These are phyloP conservation scores for Grifola frondosa DNA, from an alignment of 1,284 basidiomycete genomes.

Conservation along the genomic window DNA sequence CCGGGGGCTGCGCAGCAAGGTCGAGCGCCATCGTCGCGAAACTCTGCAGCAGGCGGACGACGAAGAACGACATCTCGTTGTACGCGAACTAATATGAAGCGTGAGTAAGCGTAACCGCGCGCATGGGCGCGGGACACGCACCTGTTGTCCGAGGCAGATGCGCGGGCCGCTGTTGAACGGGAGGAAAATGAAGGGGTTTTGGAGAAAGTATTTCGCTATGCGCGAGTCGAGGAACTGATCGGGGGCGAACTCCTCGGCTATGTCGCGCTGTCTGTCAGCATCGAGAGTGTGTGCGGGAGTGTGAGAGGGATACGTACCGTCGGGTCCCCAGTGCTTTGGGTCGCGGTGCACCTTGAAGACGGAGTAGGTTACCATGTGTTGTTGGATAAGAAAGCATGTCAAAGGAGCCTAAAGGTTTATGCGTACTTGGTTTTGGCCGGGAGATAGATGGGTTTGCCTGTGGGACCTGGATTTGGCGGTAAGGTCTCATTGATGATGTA, in stretches of 20 bases:
- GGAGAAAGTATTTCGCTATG: slow-evolving; percentile 46
- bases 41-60: slow-evolving; percentile 3
- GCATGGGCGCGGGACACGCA: too few relatives aligned
- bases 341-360: slow-evolving; percentile 31
- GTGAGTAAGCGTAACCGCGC: too few relatives aligned
- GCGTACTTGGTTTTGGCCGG: slow-evolving; percentile 20
- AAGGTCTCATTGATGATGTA: slow-evolving; percentile 20
- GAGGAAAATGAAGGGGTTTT: slow-evolving; percentile 60
- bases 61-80: slow-evolving; percentile 4
- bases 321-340: slow-evolving; percentile 32
- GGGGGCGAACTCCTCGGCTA: slow-evolving; percentile 55
- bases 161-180: slow-evolving; percentile 61
- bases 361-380: slow-evolving; percentile 21
- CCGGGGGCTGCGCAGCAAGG: slow-evolving; percentile 18
- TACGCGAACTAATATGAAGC: too few relatives aligned
- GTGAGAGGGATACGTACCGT: slow-evolving; percentile 13
- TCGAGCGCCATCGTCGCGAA: background rate
- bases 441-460: slow-evolving; percentile 25
- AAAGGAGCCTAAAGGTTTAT: background rate
- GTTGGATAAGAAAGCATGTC: background rate
- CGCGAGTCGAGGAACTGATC: slow-evolving; percentile 59
- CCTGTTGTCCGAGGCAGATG: slow-evolving; percentile 62
- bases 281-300: background rate
- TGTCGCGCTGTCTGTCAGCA: background rate
- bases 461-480: slow-evolving; percentile 22